phyloP scores from a whole-genome alignment of 345 rosid species.

The Combretum micranthum region DNA sequence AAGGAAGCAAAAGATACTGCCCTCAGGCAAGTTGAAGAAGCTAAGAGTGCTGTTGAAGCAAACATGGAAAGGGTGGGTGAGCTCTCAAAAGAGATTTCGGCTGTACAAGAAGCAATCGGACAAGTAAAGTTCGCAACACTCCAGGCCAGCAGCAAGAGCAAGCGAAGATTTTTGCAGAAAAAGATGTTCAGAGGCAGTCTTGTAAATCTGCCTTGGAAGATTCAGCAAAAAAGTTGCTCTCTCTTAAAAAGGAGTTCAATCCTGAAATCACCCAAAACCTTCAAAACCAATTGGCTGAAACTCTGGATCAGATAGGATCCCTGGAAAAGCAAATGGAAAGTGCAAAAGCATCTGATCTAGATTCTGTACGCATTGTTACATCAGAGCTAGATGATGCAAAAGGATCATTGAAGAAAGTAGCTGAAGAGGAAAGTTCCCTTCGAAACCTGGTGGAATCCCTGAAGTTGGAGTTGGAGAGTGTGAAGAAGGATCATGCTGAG shows the following conservation, averaged over 20 bases:
- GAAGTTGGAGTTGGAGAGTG: conserved; percentile 58
- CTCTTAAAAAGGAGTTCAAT: conserved; percentile 58
- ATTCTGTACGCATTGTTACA: conserved; percentile 56
- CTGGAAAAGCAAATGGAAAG: conserved; percentile 66
- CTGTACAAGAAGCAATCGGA: conserved; percentile 65
- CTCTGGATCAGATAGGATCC: conserved; percentile 45
- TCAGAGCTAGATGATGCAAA: conserved; percentile 79
- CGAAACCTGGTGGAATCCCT: conserved; percentile 59
- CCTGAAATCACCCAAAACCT: conserved; percentile 57
- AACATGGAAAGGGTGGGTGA: conserved; percentile 66
- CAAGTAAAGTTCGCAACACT: conserved; percentile 76
- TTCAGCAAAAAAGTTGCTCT: conserved; percentile 45
- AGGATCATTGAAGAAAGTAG: conserved; percentile 63
- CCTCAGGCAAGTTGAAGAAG: conserved; percentile 47
- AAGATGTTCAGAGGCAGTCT: conserved; percentile 54
- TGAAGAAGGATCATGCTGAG: conserved; percentile 64
- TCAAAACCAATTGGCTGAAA: conserved; percentile 56
- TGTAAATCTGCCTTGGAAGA: conserved; percentile 62
- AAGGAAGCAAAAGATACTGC: conserved; percentile 55
- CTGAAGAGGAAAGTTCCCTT: conserved; percentile 69
- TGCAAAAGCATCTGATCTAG: conserved; percentile 70
- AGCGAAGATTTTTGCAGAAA: conserved; percentile 55
- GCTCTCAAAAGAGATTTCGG: conserved; percentile 67
- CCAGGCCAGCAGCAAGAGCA: conserved; percentile 63
- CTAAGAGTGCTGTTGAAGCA: conserved; percentile 46